A percentile compares a stretch with the other conserved stretches of the same genome.
Conservation (phyloP, 257 asterid genomes). For the Oldenlandia corymbosa region DNA sequence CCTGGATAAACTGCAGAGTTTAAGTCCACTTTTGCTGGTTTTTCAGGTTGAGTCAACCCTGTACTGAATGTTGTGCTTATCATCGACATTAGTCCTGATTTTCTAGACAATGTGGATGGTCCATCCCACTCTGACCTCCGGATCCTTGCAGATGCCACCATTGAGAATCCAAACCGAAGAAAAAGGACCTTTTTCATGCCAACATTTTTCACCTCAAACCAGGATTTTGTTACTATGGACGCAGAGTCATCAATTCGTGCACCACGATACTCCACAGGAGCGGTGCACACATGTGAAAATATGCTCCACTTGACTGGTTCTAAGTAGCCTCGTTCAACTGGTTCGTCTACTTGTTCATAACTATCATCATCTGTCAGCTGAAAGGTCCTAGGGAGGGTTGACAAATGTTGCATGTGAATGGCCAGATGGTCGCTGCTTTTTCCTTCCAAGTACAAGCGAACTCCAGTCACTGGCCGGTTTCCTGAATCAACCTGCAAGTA, state of each 20-base stretch:
- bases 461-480: constrained; percentile 82
- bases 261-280: constrained; percentile 77
- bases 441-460: constrained; percentile 89
- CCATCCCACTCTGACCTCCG: constrained; percentile 96
- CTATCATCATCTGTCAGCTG: constrained; percentile 55
- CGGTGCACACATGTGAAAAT: constrained; percentile 91
- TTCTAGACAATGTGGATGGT: constrained; percentile 49
- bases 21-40: constrained; percentile 57
- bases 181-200: constrained; percentile 87
- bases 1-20: constrained; percentile 85
- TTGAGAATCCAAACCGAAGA: constrained; percentile 83
- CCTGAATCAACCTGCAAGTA: constrained; percentile 65
- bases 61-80: constrained; percentile 67
- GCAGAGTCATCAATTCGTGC: constrained; percentile 69
- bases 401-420: constrained; percentile 88
- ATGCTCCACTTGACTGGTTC: constrained; percentile 96
- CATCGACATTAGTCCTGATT: constrained; percentile 74
- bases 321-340: constrained; percentile 52
- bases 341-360: constrained; percentile 58
- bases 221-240: constrained; percentile 74
- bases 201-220: constrained; percentile 75
- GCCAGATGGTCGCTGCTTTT: constrained; percentile 81
- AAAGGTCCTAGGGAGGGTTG: constrained; percentile 57
- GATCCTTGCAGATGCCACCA: constrained; percentile 61
- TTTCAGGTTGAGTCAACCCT: constrained; percentile 43